These are phyloP conservation scores for Silene uniflora DNA, from an alignment of 148 eudicot genomes.

Conservation along the genomic window DNA sequence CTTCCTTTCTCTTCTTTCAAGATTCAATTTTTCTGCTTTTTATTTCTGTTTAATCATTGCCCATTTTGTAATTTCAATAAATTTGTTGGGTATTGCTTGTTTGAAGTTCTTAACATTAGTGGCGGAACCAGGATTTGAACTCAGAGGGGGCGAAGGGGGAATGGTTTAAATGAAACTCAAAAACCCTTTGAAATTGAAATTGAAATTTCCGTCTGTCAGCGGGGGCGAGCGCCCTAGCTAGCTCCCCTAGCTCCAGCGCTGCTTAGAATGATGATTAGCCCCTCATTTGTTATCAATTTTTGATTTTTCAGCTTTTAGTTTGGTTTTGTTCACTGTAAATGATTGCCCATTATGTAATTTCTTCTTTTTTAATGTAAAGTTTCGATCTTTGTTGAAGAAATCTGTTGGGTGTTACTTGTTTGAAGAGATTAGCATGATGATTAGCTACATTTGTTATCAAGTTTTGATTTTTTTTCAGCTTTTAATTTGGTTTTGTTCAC, in stretches of 20 bases:
- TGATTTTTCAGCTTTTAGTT: background rate
- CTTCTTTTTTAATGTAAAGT: background rate
- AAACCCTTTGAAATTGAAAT: no score
- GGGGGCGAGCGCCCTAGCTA: no score
- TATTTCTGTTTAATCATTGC: background rate
- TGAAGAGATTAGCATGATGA: background rate
- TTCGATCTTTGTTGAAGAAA: background rate
- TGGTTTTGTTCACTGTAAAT: background rate
- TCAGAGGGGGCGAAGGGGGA: no score
- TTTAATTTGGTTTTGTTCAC: background rate
- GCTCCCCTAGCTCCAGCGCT: no score
- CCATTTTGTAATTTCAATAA: background rate
- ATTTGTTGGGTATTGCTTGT: background rate
- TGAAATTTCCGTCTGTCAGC: no score
- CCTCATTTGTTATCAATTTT: background rate
- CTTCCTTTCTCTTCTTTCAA: background rate
- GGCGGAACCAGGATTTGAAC: no score
- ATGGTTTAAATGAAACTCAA: no score
- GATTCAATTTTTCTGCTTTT: background rate
- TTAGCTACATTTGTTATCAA: background rate
- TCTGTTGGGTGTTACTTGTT: background rate
- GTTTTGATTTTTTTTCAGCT: background rate
- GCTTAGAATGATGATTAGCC: no score
- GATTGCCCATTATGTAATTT: background rate
- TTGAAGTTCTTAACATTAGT: no score